A percentile compares a stretch with the other conserved stretches of the same genome.
Evolutionary conservation across 352 stramenopile species (phyloP).

Genomic region (Phytophthora kernoviae): DNA sequence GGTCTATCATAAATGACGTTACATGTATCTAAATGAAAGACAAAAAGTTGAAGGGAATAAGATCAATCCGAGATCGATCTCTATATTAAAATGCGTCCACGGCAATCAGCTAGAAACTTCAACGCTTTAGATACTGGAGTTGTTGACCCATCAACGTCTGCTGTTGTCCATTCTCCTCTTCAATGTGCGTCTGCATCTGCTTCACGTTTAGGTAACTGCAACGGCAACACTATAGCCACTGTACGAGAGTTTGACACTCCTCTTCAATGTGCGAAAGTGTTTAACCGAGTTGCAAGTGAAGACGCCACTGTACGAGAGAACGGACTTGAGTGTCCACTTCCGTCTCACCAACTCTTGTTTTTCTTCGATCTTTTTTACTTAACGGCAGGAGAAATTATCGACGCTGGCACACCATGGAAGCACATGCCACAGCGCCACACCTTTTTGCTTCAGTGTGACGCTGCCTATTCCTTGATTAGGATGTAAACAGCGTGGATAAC

Average conservation of each 20-base stretch:
- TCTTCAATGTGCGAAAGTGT: constrained; percentile 33
- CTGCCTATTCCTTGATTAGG: constrained; percentile 64
- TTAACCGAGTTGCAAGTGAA: neutral
- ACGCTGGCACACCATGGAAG: neutral
- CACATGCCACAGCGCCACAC: constrained; percentile 26
- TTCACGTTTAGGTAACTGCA: constrained; percentile 5
- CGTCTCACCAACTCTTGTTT: constrained; percentile 3
- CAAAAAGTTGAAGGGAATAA: constrained; percentile 16
- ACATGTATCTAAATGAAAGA: constrained; percentile 17
- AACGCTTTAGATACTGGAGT: constrained; percentile 8
- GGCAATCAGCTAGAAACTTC: constrained; percentile 5
- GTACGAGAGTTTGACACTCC: constrained; percentile 35
- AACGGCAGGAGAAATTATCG: constrained; percentile 1
- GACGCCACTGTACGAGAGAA: constrained; percentile 30
- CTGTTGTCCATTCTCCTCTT: constrained; percentile 31
- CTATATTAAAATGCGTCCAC: constrained; percentile 27
- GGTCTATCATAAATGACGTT: constrained; percentile 5
- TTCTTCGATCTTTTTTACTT: constrained; percentile 6
- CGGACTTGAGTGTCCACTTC: neutral
- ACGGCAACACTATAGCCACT: constrained; percentile 13
- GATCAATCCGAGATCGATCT: constrained; percentile 18
- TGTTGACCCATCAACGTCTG: neutral
- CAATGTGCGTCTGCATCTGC: constrained; percentile 19
- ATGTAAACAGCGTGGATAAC: constrained; percentile 81
- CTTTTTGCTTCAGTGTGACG: constrained; percentile 25